phyloP scores from a whole-genome alignment of 139 green algal species.

The Tetradesmus lagerheimii region DNA sequence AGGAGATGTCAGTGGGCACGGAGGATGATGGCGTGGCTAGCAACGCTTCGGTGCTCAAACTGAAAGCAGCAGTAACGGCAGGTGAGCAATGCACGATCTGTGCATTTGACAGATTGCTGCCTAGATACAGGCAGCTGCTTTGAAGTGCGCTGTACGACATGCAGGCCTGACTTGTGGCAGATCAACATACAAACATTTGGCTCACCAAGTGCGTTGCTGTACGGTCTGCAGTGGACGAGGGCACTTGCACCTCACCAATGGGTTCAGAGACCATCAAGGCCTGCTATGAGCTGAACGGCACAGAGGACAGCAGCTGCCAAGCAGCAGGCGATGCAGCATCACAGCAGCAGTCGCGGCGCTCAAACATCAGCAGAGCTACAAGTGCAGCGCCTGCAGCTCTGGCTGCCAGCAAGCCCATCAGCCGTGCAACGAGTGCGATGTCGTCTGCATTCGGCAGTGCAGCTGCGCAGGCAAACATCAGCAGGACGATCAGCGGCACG shows the following conservation, averaged over 20 bases:
- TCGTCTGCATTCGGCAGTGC: not conserved
- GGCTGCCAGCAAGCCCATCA: not conserved
- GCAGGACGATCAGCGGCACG: not conserved
- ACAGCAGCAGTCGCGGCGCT: not conserved
- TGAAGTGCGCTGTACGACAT: no score
- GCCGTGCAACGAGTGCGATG: not conserved
- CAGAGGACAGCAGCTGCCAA: not conserved
- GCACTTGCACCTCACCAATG: not conserved
- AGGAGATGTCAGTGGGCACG: not conserved
- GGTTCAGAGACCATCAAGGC: conserved; percentile 17
- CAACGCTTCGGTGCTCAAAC: not conserved
- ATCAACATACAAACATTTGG: no score
- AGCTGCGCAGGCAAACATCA: not conserved
- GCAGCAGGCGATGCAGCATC: not conserved
- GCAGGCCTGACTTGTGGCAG: no score
- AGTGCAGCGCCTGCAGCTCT: not conserved
- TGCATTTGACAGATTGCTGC: no score
- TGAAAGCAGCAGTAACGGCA: not conserved
- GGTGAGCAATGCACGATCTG: not conserved
- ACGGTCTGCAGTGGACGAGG: conserved; percentile 16
- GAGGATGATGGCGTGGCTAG: not conserved
- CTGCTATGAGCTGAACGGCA: not conserved
- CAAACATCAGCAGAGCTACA: not conserved
- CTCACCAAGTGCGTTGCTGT: not conserved
- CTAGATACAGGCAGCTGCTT: no score